Percentiles rank a stretch among this genome's conserved stretches.
phyloP scores from a whole-genome alignment of 768 basidiomycete species.

The Hydnum rufescens region DNA sequence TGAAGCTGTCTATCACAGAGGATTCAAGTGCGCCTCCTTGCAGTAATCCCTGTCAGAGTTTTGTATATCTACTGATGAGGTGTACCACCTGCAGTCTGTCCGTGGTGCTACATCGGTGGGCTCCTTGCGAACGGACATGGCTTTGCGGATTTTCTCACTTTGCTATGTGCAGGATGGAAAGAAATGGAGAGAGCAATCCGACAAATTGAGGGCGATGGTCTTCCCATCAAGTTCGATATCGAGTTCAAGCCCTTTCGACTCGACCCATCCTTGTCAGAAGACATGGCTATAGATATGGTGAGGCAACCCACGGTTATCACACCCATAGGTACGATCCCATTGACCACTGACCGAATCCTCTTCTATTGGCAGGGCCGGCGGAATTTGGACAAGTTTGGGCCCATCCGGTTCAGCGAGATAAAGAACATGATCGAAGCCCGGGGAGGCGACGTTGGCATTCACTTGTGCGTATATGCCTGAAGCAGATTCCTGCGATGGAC shows the following conservation, averaged over 20 bases:
- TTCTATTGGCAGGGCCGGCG: conserved; percentile 2
- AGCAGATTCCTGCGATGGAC: not conserved
- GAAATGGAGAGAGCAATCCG: conserved; percentile 22
- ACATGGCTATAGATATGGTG: conserved; percentile 12
- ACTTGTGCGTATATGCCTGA: conserved; percentile 26
- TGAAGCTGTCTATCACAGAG: no score
- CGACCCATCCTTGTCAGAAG: conserved; percentile 20
- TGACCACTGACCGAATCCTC: conserved; percentile 2
- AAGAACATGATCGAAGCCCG: conserved; percentile 29
- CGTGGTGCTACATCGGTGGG: not conserved
- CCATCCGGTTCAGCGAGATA: conserved; percentile 26
- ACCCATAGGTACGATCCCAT: not conserved
- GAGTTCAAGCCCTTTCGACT: conserved; percentile 31
- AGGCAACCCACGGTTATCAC: not conserved
- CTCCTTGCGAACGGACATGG: not conserved
- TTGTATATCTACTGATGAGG: no score
- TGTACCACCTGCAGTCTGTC: not conserved
- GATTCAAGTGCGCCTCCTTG: no score
- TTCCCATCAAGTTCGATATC: conserved; percentile 20
- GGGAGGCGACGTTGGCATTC: conserved; percentile 35
- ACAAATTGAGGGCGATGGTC: conserved; percentile 11
- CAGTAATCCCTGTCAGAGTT: no score
- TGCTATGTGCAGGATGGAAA: conserved; percentile 24
- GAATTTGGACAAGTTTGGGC: conserved; percentile 26
- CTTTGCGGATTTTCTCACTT: not conserved